Percentiles rank a stretch among this genome's conserved stretches.
These are phyloP conservation scores for Pleurotus pulmonarius DNA, from an alignment of 768 basidiomycete species.

Conservation along the genomic window DNA sequence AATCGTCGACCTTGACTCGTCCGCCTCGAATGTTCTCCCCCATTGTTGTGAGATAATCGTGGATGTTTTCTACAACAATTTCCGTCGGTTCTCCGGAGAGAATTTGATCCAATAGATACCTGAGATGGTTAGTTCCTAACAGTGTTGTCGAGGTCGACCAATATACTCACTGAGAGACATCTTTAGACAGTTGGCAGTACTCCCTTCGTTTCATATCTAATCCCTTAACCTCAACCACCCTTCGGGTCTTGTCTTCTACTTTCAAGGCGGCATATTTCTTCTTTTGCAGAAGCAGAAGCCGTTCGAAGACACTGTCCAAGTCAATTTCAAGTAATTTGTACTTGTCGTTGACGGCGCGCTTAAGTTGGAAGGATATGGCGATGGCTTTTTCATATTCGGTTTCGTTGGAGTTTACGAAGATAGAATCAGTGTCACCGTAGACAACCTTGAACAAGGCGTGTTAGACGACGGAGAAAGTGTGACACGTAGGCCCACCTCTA, in stretches of 20 bases:
- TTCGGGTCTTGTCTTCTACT: constrained; percentile 77
- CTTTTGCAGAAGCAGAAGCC: constrained; percentile 91
- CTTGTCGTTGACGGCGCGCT: constrained; percentile 93
- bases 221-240: constrained; percentile 90
- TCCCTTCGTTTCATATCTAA: constrained; percentile 99
- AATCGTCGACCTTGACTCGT: constrained; percentile 83
- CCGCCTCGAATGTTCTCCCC: constrained; percentile 78
- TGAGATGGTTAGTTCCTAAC: constrained; percentile 23
- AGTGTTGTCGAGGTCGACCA: not conserved
- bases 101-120: constrained; percentile 87
- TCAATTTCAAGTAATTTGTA: constrained; percentile 97
- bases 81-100: constrained; percentile 91
- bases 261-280: constrained; percentile 99
- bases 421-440: constrained; percentile 98
- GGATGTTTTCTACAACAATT: constrained; percentile 83
- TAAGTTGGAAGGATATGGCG: constrained; percentile 88
- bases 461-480: not conserved
- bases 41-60: constrained; percentile 80
- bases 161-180: constrained; percentile 77
- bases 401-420: constrained; percentile 96
- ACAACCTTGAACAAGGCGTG: constrained; percentile 64
- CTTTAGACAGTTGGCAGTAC: constrained; percentile 89
- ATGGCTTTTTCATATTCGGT: constrained; percentile 85
- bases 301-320: constrained; percentile 89
- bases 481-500: constrained; percentile 62